Evolutionary conservation across 169 alveolate species (phyloP).

Genomic region (Plasmodium knowlesi): DNA sequence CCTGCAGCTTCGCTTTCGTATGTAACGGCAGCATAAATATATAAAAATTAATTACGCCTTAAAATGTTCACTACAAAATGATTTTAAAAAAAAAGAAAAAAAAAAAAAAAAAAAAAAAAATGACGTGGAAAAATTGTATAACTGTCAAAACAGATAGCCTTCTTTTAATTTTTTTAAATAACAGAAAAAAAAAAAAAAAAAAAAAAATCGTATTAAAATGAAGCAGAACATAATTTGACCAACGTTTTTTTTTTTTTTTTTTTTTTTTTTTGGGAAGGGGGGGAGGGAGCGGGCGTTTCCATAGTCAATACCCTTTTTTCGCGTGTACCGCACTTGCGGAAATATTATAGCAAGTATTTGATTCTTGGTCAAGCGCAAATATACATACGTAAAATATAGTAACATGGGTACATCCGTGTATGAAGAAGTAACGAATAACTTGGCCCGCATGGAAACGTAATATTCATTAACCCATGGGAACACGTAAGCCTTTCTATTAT

Average conservation of each 20-base stretch:
- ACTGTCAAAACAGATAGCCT: background rate
- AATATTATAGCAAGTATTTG: background rate
- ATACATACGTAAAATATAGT: background rate
- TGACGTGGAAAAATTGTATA: background rate
- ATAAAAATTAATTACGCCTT: background rate
- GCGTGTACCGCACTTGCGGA: background rate
- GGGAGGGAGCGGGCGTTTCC: too few species aligned
- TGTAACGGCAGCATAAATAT: background rate
- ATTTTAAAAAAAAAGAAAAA: background rate
- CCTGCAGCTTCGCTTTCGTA: background rate
- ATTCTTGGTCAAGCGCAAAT: background rate
- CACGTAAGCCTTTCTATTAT: background rate
- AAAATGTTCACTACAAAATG: background rate
- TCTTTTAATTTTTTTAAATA: background rate
- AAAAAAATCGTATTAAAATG: background rate
- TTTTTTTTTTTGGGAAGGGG: too few species aligned
- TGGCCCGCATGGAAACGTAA: background rate
- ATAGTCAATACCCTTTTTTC: background rate
- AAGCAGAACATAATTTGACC: background rate
- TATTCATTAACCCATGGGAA: background rate
- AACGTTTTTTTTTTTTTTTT: background rate
- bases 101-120: background rate
- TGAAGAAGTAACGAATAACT: background rate
- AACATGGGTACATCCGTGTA: background rate
- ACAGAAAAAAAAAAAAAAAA: background rate